Base-by-base conservation (phyloP, 768 basidiomycete species). In the Boletus huronensis region DNA sequence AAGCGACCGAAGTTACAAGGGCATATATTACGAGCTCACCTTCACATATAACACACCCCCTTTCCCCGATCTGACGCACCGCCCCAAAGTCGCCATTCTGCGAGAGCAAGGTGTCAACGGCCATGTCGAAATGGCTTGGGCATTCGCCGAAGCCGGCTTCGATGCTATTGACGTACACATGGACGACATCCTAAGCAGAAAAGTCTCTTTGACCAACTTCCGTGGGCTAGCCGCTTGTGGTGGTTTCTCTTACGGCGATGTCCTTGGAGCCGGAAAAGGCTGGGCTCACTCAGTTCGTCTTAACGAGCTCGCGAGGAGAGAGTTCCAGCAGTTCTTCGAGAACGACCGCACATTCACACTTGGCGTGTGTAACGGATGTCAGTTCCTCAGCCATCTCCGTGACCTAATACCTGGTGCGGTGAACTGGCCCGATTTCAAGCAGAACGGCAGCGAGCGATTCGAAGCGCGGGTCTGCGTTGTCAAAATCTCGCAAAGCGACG, bases 51-150 rank as follows among this genome's bases (percentile, higher is more conserved):
- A 57, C 49, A 65, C 72, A 48, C 44, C 75, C 5, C 77, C 75
- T 32, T 56, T 67, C 17, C 68, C 68, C n/a, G 54, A 61, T 48
- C 58, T 83, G 52, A 71, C 77, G 59, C 70, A 69, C 47, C 84
- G 88, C 0, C 97, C 97, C 8, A 87, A 84, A 68, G 91, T 99
- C 28, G 96, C 95, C 23, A 93, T 99, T 62, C 80, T 99, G 29
- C 88, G 97, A 47, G 97, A 99, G 72, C 97, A 98, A 68, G 97
- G 97, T 57, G 94, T 98, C 55, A 99, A 99, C 69, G 97, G 97
- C 3, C 95, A 98, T 47, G 77, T 91, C 29, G 97, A 99, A 75
- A 98, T 99, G 97, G 97, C 90, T 1, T 99, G 94, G 93, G 83
- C 95, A 26, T 98, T 99, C 76, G 80, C 86, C 7, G 88, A 83